Conservation (phyloP, 1,284 basidiomycete genomes). For the Boletus chippewaensis region DNA sequence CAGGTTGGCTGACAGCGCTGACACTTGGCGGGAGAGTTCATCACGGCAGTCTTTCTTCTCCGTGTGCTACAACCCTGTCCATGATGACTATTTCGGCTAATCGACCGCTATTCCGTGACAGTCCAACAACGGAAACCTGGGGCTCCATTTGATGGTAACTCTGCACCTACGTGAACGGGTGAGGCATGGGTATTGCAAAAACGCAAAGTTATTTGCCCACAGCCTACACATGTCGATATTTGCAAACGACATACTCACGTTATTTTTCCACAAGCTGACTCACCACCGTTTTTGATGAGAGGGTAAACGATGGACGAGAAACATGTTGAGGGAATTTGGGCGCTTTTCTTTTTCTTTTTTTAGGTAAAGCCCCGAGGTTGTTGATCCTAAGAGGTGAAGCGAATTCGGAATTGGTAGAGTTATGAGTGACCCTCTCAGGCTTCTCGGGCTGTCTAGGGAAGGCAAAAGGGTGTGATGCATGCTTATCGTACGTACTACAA, state of each 20-base stretch:
- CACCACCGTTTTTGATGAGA: not conserved
- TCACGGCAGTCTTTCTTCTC: not conserved
- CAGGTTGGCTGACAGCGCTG: not conserved
- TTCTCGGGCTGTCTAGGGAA: too few species aligned
- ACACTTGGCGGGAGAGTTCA: not conserved
- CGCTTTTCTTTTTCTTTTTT: too few species aligned
- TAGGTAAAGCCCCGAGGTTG: not conserved
- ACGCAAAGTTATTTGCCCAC: too few species aligned
- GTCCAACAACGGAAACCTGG: too few species aligned
- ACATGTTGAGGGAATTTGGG: too few species aligned
- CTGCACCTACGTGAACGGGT: too few species aligned
- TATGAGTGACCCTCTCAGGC: not conserved
- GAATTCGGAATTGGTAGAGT: not conserved
- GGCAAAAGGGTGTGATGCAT: too few species aligned
- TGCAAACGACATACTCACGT: not conserved
- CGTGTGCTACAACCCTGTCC: not conserved
- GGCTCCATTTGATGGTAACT: too few species aligned
- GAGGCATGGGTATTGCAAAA: too few species aligned
- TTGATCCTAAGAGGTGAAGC: not conserved
- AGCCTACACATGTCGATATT: not conserved
- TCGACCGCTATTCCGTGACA: not conserved
- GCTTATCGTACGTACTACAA: too few species aligned
- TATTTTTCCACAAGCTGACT: not conserved
- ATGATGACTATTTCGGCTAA: not conserved
- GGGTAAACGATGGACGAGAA: too few species aligned